These are phyloP conservation scores for Trametes punicea DNA, from an alignment of 768 basidiomycete genomes.

Conservation along the genomic window DNA sequence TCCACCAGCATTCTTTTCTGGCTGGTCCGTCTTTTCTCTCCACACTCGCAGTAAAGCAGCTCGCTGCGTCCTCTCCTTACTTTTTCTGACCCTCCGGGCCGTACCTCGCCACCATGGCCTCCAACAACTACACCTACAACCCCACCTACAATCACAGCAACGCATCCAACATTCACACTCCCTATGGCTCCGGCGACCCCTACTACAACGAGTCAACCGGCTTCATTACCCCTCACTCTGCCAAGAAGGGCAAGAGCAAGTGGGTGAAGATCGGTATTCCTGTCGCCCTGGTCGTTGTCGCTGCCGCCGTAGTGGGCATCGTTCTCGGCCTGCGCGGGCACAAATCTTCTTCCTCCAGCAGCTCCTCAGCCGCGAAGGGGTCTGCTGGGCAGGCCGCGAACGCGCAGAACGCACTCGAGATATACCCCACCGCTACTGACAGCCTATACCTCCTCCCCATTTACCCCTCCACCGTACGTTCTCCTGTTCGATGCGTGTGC, in stretches of 20 bases:
- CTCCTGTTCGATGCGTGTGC: background rate
- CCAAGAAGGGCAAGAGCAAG: conserved; percentile 55
- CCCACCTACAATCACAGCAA: conserved; percentile 20
- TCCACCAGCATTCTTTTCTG: conserved; percentile 7
- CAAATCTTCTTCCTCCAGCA: conserved; percentile 31
- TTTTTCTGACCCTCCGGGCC: conserved; percentile 11
- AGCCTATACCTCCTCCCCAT: conserved; percentile 76
- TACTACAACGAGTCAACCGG: conserved; percentile 71
- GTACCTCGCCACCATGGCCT: conserved; percentile 38
- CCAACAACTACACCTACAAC: conserved; percentile 35
- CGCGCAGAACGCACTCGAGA: conserved; percentile 56
- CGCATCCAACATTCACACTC: conserved; percentile 28
- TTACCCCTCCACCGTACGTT: conserved; percentile 84
- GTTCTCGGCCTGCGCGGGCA: conserved; percentile 66
- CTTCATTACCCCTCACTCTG: conserved; percentile 49
- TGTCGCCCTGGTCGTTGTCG: conserved; percentile 57
- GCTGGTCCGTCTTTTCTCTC: conserved; percentile 6
- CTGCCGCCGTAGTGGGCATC: conserved; percentile 71
- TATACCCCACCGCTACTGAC: conserved; percentile 77
- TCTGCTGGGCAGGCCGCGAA: conserved; percentile 56
- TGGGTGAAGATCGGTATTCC: conserved; percentile 80
- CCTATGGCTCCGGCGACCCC: conserved; percentile 62
- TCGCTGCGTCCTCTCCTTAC: conserved; percentile 24
- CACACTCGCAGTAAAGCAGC: conserved; percentile 11
- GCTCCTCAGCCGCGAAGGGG: conserved; percentile 33